Evolutionary conservation across 352 stramenopile species (phyloP).

Genomic region (Pythium folliculosum): DNA sequence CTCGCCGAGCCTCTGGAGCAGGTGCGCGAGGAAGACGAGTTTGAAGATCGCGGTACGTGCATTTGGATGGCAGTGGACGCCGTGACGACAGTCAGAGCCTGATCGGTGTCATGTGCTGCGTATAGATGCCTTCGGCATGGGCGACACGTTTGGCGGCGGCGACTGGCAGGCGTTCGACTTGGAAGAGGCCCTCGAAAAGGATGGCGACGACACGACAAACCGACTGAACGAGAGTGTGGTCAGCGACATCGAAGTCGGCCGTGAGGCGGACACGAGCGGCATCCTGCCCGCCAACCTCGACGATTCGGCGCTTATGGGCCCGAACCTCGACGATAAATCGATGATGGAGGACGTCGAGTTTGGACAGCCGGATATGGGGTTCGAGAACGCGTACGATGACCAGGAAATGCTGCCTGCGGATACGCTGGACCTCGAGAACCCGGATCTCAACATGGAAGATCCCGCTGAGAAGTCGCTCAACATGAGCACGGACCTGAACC

Average conservation of each 20-base stretch:
- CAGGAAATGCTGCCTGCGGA: constrained; percentile 42
- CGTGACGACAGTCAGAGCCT: background rate
- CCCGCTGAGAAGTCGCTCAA: constrained; percentile 52
- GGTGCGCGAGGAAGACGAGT: constrained; percentile 48
- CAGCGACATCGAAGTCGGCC: constrained; percentile 83
- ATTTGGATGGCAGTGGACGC: background rate
- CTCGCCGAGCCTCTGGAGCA: constrained; percentile 67
- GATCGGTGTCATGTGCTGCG: background rate
- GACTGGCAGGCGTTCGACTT: constrained; percentile 86
- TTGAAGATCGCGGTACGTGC: constrained; percentile 53
- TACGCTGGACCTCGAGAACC: constrained; percentile 46
- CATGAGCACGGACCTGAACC: constrained; percentile 70
- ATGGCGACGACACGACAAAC: constrained; percentile 20
- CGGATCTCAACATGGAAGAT: constrained; percentile 37
- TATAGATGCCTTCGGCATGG: constrained; percentile 63
- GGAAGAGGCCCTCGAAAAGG: constrained; percentile 64
- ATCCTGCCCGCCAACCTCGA: constrained; percentile 45
- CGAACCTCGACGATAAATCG: constrained; percentile 47
- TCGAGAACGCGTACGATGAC: constrained; percentile 65
- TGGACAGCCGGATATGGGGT: constrained; percentile 48
- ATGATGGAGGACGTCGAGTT: constrained; percentile 42
- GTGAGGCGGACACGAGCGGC: constrained; percentile 58
- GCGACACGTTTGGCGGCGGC: constrained; percentile 76
- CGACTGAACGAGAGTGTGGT: constrained; percentile 65
- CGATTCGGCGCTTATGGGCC: constrained; percentile 53